Evolutionary conservation across 306 rosid species (phyloP).

Genomic region (Senna siamea): DNA sequence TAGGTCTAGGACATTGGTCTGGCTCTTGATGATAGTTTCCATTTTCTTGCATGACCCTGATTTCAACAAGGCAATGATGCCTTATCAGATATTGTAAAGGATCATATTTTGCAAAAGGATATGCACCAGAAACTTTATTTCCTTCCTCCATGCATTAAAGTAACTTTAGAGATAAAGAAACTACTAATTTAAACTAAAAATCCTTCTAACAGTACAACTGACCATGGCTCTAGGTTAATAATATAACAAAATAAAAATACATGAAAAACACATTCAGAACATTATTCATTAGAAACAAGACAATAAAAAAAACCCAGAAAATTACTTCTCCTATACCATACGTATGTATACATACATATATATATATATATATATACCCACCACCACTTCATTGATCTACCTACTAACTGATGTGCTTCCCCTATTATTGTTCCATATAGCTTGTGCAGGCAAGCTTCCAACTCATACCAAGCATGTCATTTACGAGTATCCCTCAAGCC

Average conservation of each 20-base stretch:
- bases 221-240: conserved; percentile 39
- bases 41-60: background rate
- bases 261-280: conserved; percentile 43
- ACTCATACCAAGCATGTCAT: conserved; percentile 15
- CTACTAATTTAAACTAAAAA: conserved; percentile 29
- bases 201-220: conserved; percentile 37
- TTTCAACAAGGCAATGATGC: too few relatives aligned
- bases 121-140: background rate
- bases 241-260: conserved; percentile 33
- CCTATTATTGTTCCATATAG: conserved; percentile 43
- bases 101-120: background rate
- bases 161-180: background rate
- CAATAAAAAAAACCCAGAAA: conserved; percentile 10
- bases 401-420: conserved; percentile 41
- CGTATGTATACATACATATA: background rate
- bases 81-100: too few relatives aligned
- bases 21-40: background rate
- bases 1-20: background rate
- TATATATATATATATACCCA: conserved; percentile 28
- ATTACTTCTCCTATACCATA: conserved; percentile 49
- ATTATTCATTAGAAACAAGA: conserved; percentile 1
- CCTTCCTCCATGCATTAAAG: background rate
- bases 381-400: conserved; percentile 44
- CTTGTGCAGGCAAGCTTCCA: conserved; percentile 26
- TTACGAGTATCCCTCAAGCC: conserved; percentile 66